phyloP scores from a whole-genome alignment of 139 green algal genomes.

The Zygnema cylindricum region DNA sequence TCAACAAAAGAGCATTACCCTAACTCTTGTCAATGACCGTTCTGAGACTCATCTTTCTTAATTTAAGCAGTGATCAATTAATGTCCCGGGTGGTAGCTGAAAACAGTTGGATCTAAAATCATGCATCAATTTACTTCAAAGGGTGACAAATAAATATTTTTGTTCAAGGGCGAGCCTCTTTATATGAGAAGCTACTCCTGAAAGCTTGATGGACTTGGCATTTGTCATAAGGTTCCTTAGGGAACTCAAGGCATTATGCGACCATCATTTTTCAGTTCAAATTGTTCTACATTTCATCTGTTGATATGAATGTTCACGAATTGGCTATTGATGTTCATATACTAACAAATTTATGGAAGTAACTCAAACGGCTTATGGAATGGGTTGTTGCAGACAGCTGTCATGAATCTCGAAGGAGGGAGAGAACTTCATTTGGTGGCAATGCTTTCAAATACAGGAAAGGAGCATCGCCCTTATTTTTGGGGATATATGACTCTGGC shows the following conservation, averaged over 20 bases:
- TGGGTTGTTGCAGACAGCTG: constrained; percentile 43
- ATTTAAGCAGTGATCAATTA: no score
- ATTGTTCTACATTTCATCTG: neutral
- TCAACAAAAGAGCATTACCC: no score
- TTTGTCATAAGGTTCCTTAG: neutral
- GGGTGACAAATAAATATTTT: no score
- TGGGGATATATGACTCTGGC: constrained; percentile 45
- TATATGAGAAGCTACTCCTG: no score
- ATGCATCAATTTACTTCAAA: no score
- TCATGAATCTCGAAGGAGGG: constrained; percentile 24
- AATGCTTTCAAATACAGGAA: constrained; percentile 10
- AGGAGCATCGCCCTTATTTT: constrained; percentile 44
- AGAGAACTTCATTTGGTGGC: constrained; percentile 50
- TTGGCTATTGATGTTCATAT: neutral
- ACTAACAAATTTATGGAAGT: neutral
- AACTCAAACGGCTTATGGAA: neutral
- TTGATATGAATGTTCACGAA: neutral
- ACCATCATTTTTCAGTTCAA: neutral
- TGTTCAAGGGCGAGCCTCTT: no score
- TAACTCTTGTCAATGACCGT: no score
- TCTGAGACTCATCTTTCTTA: no score
- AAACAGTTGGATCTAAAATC: no score
- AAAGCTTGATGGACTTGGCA: no score
- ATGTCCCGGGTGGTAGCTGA: no score
- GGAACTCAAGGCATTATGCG: neutral